Percentiles rank a stretch among this genome's conserved stretches.
These are phyloP conservation scores for Aquilaria agallochum DNA, from an alignment of 441 rosid genomes.

Conservation along the genomic window DNA sequence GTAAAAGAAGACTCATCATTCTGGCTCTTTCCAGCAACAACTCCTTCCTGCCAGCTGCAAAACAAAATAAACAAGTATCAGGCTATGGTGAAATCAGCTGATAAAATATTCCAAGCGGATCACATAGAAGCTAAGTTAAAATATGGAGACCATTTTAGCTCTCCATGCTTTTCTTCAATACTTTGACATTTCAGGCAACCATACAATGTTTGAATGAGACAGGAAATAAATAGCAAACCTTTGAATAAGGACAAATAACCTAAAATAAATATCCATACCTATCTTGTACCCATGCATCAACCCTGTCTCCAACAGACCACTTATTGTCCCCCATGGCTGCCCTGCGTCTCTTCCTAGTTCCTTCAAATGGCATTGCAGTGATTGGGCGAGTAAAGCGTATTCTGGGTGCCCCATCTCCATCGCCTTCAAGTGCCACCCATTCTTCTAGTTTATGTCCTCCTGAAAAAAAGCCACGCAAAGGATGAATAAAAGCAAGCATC, in stretches of 20 bases:
- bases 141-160: too few relatives aligned
- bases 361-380: conserved; percentile 72
- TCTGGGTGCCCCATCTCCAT: conserved; percentile 60
- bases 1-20: conserved; percentile 65
- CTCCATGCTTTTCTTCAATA: background rate
- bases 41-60: conserved; percentile 94
- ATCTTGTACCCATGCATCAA: conserved; percentile 84
- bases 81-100: background rate
- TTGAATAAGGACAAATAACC: background rate
- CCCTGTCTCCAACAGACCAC: conserved; percentile 92
- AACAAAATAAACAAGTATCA: conserved; percentile 18
- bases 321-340: conserved; percentile 68
- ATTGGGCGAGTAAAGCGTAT: conserved; percentile 74
- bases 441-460: conserved; percentile 79
- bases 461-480: conserved; percentile 16
- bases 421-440: conserved; percentile 70
- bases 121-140: too few relatives aligned
- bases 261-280: conserved; percentile 41
- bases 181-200: background rate
- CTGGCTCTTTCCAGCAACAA: conserved; percentile 75
- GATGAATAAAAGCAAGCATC: conserved; percentile 2
- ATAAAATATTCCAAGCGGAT: too few relatives aligned
- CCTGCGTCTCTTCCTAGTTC: conserved; percentile 96
- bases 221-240: conserved; percentile 6
- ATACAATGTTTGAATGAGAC: background rate